These are phyloP conservation scores for Sporothrix humicola DNA, from an alignment of 2,329 filamentous ascomycete genomes.

Conservation along the genomic window DNA sequence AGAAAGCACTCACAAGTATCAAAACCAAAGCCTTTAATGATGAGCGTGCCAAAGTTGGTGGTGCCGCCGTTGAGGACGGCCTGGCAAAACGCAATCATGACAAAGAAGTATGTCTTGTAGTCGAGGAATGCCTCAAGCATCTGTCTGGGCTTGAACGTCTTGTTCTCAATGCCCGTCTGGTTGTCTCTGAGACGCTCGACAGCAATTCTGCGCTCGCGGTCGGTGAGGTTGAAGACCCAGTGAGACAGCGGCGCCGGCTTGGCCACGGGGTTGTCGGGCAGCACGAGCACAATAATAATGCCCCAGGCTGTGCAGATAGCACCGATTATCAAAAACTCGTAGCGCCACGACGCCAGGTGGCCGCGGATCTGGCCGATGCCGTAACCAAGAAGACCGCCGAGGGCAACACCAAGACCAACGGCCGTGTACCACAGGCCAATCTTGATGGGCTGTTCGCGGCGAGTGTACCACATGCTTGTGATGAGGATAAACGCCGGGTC, in stretches of 20 bases:
- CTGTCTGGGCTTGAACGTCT: conserved; percentile 60
- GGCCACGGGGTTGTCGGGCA: conserved; percentile 63
- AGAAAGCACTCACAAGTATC: conserved; percentile 46
- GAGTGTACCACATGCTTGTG: conserved; percentile 69
- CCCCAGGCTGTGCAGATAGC: conserved; percentile 65
- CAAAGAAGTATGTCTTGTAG: conserved; percentile 65
- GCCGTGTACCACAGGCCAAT: conserved; percentile 57
- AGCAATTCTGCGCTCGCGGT: conserved; percentile 59
- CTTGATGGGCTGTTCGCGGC: conserved; percentile 67
- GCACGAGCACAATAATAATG: conserved; percentile 60
- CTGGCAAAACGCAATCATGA: conserved; percentile 56
- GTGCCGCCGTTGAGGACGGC: conserved; percentile 65
- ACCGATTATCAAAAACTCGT: conserved; percentile 70
- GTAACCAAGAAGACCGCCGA: conserved; percentile 55
- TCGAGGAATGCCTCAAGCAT: conserved; percentile 62
- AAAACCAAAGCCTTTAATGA: conserved; percentile 65
- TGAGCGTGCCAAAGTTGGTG: conserved; percentile 64
- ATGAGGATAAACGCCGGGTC: conserved; percentile 64
- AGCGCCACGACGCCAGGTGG: conserved; percentile 65
- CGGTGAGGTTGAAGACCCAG: conserved; percentile 50
- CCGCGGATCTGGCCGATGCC: conserved; percentile 66
- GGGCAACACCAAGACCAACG: conserved; percentile 60
- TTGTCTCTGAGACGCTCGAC: conserved; percentile 61
- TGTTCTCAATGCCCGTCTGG: conserved; percentile 65
- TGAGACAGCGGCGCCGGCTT: conserved; percentile 45